Evolutionary conservation across 2,329 filamentous ascomycete species (phyloP).

Genomic region (Penicillium decumbens): DNA sequence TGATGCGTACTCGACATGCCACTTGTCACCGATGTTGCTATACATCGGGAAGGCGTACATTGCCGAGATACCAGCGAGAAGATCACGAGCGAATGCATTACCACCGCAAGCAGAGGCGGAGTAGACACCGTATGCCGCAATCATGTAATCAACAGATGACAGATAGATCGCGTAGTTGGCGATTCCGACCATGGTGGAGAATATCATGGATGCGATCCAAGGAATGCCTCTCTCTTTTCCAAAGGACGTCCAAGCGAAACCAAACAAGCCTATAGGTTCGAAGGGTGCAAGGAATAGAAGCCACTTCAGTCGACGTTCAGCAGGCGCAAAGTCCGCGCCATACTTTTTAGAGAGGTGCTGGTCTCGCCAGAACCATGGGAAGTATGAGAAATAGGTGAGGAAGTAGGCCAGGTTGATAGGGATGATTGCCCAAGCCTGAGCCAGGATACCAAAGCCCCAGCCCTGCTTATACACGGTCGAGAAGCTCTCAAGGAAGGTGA

Average conservation of each 20-base stretch:
- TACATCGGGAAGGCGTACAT: constrained; percentile 63
- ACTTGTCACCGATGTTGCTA: constrained; percentile 51
- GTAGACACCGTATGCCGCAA: constrained; percentile 67
- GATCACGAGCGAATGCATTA: constrained; percentile 68
- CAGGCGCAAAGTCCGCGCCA: constrained; percentile 50
- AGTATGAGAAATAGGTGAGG: constrained; percentile 54
- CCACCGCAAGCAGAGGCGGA: constrained; percentile 69
- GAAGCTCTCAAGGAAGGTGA: constrained; percentile 59
- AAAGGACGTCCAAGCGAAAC: constrained; percentile 63
- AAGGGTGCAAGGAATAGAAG: constrained; percentile 59
- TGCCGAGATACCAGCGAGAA: constrained; percentile 66
- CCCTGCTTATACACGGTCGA: constrained; percentile 49
- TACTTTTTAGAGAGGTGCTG: constrained; percentile 37
- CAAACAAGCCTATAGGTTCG: constrained; percentile 62
- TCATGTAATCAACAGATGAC: constrained; percentile 71
- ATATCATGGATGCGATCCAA: constrained; percentile 66
- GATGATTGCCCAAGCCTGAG: constrained; percentile 59
- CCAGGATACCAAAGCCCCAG: constrained; percentile 59
- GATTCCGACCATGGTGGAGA: constrained; percentile 61
- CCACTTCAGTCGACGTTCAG: constrained; percentile 63
- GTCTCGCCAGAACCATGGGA: constrained; percentile 48
- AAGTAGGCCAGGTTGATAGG: constrained; percentile 64
- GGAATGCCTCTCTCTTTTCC: constrained; percentile 56
- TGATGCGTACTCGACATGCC: constrained; percentile 52
- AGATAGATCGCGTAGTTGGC: constrained; percentile 70